Percentiles rank a stretch among this genome's conserved stretches.
Evolutionary conservation across 106 monocot genomes (phyloP).

Genomic region (Allium sativum): DNA sequence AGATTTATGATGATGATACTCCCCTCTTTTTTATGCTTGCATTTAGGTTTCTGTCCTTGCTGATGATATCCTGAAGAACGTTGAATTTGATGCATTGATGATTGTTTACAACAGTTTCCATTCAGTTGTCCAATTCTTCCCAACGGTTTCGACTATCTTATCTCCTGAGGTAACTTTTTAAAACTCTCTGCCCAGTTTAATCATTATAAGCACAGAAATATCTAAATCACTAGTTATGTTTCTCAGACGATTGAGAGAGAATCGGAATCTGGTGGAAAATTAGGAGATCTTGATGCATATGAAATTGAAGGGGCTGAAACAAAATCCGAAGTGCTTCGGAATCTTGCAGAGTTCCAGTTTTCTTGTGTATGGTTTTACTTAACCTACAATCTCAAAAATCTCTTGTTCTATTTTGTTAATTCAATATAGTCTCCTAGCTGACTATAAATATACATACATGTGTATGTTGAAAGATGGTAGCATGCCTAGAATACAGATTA

Average conservation of each 20-base stretch:
- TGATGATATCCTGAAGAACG: constrained; percentile 87
- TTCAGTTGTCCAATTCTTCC: constrained; percentile 70
- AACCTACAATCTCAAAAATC: neutral
- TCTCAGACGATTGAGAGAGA: constrained; percentile 59
- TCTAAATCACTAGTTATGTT: constrained; percentile 1
- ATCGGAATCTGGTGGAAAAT: constrained; percentile 72
- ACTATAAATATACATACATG: no score
- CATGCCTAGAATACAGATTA: no score
- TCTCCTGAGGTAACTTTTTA: constrained; percentile 68
- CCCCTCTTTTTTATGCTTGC: neutral
- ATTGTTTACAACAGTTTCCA: constrained; percentile 85
- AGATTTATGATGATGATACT: neutral
- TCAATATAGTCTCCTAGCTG: neutral
- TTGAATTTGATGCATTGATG: constrained; percentile 84
- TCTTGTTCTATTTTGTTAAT: neutral
- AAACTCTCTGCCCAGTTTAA: neutral
- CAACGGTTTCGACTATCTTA: constrained; percentile 70
- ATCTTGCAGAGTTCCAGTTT: constrained; percentile 92
- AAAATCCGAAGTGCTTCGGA: constrained; percentile 92
- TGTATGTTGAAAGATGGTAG: no score
- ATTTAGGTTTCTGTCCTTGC: constrained; percentile 82
- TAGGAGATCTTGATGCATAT: constrained; percentile 72
- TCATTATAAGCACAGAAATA: neutral
- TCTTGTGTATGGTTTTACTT: constrained; percentile 56
- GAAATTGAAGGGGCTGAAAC: constrained; percentile 96